Evolutionary conservation across 148 eudicot genomes (phyloP), one percentile per base, ranked within the genome.

Genomic region (Rheum nobile): DNA sequence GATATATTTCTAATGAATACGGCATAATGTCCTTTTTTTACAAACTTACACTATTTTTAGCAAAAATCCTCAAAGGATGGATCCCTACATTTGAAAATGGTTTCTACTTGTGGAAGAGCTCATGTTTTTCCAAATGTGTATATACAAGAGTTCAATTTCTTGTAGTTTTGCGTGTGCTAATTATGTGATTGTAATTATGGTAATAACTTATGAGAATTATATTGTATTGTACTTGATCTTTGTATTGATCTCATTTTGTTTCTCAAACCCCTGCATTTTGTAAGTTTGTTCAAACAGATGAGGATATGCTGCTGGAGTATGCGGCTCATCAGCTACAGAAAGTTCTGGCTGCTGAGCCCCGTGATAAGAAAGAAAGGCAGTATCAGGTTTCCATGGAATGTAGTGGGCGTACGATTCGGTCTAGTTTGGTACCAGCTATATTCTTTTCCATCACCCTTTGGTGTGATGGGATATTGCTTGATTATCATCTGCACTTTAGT

Each of bases 221-320:
- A 29, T 13, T 13, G 9, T 65, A 17, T 32, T 65, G 3, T 34
- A 32, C n/a, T 29, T 14, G 21, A 29, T 34, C 70, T 65, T 16
- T 65, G 70, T 65, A 65, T 65, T 65, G 39, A 31, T 65, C 31
- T 1, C n/a, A 14, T 63, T 8, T n/a, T 70, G 17, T 71, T 38
- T 41, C 31, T 71, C 71, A 71, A 28, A 24, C 7, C 73, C 26
- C 37, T 71, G 46, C 32, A 39, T 72, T 59, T 75, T 57, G 81
- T 80, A 84, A 94, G 98, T 94, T 86, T 85, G 82, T 88, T 39
- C 81, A 78, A 78, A 94, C 95, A 71, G 85, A 84, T 74, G 91
- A 88, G 80, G 82, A 80, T 42, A 39, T 55, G 74, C 87, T 91
- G 65, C 83, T 94, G 70, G 90, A 91, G 72, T 54, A 79, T 75